These are phyloP conservation scores for Fusarium succisae DNA, from an alignment of 2,329 filamentous ascomycete species.

Conservation along the genomic window DNA sequence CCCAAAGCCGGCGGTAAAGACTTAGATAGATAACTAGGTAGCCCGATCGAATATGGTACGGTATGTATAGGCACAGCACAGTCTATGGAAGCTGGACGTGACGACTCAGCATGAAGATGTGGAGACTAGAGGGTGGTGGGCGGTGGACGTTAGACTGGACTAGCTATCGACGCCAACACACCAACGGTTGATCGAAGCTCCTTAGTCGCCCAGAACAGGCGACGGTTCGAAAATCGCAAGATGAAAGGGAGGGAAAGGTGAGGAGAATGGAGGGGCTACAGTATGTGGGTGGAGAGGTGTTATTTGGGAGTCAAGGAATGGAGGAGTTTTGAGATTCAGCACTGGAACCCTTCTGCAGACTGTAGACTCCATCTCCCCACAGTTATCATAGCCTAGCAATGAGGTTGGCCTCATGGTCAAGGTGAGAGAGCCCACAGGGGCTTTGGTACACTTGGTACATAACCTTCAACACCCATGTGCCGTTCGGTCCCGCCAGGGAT, in stretches of 20 bases:
- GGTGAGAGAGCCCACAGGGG: slow-evolving; percentile 25
- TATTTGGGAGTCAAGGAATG: slow-evolving; percentile 45
- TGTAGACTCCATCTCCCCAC: slow-evolving; percentile 43
- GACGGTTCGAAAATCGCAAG: slow-evolving; percentile 38
- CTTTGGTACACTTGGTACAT: slow-evolving; percentile 4
- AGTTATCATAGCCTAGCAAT: slow-evolving; percentile 35
- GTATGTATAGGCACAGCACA: slow-evolving; percentile 2
- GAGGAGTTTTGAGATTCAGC: slow-evolving; percentile 40
- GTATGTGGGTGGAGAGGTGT: slow-evolving; percentile 44
- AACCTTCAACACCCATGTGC: slow-evolving; percentile 34
- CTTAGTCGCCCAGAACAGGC: slow-evolving; percentile 38
- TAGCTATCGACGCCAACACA: slow-evolving; percentile 43
- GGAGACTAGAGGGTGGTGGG: slow-evolving; percentile 41
- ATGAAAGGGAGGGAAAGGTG: slow-evolving; percentile 39
- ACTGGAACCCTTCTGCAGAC: slow-evolving; percentile 32
- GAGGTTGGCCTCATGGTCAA: slow-evolving; percentile 37
- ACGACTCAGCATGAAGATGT: slow-evolving; percentile 39
- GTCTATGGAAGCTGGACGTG: slow-evolving; percentile 30
- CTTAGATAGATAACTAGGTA: slow-evolving; percentile 21
- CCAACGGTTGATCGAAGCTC: slow-evolving; percentile 44
- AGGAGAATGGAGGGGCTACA: slow-evolving; percentile 43
- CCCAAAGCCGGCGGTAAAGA: slow-evolving; percentile 22
- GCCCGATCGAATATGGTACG: slow-evolving; percentile 27
- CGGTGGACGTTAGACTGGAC: slow-evolving; percentile 40
- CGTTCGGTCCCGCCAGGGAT: slow-evolving; percentile 37